Evolutionary conservation across 2,329 filamentous ascomycete genomes (phyloP).

Genomic region (Metarhizium album): DNA sequence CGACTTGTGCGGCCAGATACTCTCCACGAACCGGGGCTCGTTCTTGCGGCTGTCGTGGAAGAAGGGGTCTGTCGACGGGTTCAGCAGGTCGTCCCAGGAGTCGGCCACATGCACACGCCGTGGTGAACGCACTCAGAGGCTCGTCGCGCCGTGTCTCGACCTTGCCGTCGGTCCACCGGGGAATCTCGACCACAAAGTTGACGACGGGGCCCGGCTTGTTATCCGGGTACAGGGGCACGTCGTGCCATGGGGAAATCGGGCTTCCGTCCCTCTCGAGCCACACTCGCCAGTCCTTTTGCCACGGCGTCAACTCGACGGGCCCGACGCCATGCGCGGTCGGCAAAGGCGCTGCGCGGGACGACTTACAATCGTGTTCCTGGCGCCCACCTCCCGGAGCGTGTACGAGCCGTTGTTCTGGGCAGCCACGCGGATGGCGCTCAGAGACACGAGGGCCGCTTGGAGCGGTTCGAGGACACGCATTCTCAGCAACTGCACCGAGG

Average conservation of each 20-base stretch:
- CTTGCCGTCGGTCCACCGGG: conserved; percentile 29
- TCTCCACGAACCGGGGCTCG: conserved; percentile 27
- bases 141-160: conserved; percentile 28
- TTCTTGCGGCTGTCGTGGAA: conserved; percentile 29
- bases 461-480: neutral
- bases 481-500: neutral
- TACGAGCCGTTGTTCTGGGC: neutral
- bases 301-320: accelerated
- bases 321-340: neutral
- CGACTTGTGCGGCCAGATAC: conserved; percentile 31
- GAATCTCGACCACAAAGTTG: conserved; percentile 31
- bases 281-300: conserved; percentile 26
- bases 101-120: neutral
- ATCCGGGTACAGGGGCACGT: conserved; percentile 28
- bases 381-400: conserved; percentile 23
- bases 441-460: neutral
- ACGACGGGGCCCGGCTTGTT: conserved; percentile 22
- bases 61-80: conserved; percentile 21
- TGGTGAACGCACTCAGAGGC: conserved; percentile 22
- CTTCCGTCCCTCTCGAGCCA: conserved; percentile 29
- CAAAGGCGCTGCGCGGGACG: neutral
- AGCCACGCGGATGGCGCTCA: neutral
- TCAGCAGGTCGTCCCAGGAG: neutral
- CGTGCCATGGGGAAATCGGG: conserved; percentile 31
- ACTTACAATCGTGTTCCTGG: conserved; percentile 26